Percentiles rank a stretch among this genome's conserved stretches.
These are phyloP conservation scores for Penicillium coffeae DNA, from an alignment of 495 filamentous ascomycete species.

Conservation along the genomic window DNA sequence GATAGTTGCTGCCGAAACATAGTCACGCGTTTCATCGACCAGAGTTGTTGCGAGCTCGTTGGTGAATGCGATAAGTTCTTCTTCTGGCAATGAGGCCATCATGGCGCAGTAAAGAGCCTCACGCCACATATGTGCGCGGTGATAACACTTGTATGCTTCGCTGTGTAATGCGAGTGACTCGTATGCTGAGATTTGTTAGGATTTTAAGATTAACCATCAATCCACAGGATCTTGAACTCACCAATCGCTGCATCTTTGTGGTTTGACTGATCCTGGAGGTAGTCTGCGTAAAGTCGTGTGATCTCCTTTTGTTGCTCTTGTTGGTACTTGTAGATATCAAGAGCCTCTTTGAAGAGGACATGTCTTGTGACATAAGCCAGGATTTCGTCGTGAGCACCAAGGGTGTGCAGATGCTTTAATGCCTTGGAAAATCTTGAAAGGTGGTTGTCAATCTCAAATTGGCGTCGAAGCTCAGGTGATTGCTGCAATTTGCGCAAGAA, in stretches of 20 bases:
- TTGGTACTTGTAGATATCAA: slow-evolving; percentile 82
- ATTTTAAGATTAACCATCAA: too few relatives aligned
- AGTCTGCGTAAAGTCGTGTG: slow-evolving; percentile 70
- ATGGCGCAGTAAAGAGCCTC: slow-evolving; percentile 78
- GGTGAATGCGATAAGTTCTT: slow-evolving; percentile 62
- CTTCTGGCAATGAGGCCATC: slow-evolving; percentile 54
- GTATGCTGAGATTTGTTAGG: slow-evolving; percentile 63
- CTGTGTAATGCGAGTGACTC: slow-evolving; percentile 74
- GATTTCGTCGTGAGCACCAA: slow-evolving; percentile 70
- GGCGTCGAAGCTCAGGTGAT: slow-evolving; percentile 60
- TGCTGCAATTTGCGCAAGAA: slow-evolving; percentile 84
- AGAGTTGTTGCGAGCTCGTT: slow-evolving; percentile 64
- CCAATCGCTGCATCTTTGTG: slow-evolving; percentile 77
- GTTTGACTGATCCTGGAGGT: slow-evolving; percentile 67
- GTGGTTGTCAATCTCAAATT: slow-evolving; percentile 85
- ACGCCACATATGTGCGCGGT: slow-evolving; percentile 80
- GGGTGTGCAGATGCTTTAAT: slow-evolving; percentile 63
- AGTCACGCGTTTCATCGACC: slow-evolving; percentile 81
- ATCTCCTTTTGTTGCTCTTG: slow-evolving; percentile 55
- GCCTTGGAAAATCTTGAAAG: slow-evolving; percentile 74
- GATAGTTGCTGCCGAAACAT: slow-evolving; percentile 71
- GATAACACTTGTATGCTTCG: slow-evolving; percentile 73
- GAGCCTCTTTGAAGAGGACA: slow-evolving; percentile 68
- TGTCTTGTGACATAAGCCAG: slow-evolving; percentile 73
- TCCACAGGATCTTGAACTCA: slow-evolving; percentile 6